A percentile compares a stretch with the other conserved stretches of the same genome.
phyloP scores from a whole-genome alignment of 73 alveolate species.

The Paramecium tetraurelia region DNA sequence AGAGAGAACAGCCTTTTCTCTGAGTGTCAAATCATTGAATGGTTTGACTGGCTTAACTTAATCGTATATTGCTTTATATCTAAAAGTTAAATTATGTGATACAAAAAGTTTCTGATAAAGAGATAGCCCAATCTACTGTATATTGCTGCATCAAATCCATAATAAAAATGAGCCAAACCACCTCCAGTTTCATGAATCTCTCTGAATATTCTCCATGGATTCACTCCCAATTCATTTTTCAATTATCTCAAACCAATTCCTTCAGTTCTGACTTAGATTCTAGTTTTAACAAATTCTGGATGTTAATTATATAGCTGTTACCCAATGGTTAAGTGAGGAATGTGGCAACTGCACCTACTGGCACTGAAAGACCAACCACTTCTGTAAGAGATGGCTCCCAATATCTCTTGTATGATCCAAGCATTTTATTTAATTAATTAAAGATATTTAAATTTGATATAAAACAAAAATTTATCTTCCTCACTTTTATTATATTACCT shows the following conservation, averaged over 20 bases:
- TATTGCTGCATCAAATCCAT: constrained; percentile 59
- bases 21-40: constrained; percentile 52
- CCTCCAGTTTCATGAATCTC: constrained; percentile 64
- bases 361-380: constrained; percentile 52
- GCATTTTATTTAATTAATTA: constrained; percentile 54
- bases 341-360: constrained; percentile 54
- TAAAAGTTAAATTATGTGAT: background rate
- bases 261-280: constrained; percentile 59
- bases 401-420: constrained; percentile 64
- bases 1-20: constrained; percentile 58
- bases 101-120: constrained; percentile 58
- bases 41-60: constrained; percentile 60
- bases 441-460: constrained; percentile 5
- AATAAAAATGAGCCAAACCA: constrained; percentile 52
- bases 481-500: background rate
- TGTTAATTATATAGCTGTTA: background rate
- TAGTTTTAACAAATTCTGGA: constrained; percentile 55
- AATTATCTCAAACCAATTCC: constrained; percentile 53
- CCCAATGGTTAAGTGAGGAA: constrained; percentile 52
- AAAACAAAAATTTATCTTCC: background rate
- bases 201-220: constrained; percentile 60
- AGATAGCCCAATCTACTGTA: constrained; percentile 58
- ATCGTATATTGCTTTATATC: constrained; percentile 59
- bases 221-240: constrained; percentile 48
- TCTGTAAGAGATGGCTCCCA: constrained; percentile 63